phyloP scores from a whole-genome alignment of 1,139 yeast genomes.

The Protomyces gravidus region DNA sequence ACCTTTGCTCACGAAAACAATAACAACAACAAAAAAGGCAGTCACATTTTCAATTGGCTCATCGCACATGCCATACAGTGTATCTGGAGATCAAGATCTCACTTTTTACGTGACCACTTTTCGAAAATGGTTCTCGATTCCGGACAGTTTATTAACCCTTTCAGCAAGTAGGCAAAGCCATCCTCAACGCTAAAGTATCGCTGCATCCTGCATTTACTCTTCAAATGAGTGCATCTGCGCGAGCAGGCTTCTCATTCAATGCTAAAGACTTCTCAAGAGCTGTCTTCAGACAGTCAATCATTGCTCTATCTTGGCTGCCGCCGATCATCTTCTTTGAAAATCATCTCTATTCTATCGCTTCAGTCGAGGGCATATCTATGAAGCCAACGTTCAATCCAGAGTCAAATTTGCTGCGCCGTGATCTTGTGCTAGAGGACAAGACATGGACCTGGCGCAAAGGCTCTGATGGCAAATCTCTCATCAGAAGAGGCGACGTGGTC shows the following conservation, averaged over 20 bases:
- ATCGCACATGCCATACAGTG: too few relatives aligned
- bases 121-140: too few relatives aligned
- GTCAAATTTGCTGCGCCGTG: conserved; percentile 48
- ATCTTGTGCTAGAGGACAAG: conserved; percentile 55
- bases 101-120: too few relatives aligned
- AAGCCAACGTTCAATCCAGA: conserved; percentile 82
- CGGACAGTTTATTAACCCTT: too few relatives aligned
- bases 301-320: conserved; percentile 60
- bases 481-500: conserved; percentile 61
- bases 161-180: too few relatives aligned
- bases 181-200: too few relatives aligned
- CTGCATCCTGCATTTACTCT: too few relatives aligned
- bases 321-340: conserved; percentile 65
- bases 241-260: not conserved
- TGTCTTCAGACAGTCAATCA: conserved; percentile 13
- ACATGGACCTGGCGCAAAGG: conserved; percentile 24
- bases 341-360: conserved; percentile 67
- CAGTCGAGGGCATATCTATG: conserved; percentile 80
- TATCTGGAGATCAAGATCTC: too few relatives aligned
- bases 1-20: too few relatives aligned
- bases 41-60: too few relatives aligned
- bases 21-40: too few relatives aligned
- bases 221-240: not conserved
- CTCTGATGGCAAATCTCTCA: conserved; percentile 1
- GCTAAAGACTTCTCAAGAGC: conserved; percentile 5